These are phyloP conservation scores for Canavalia gladiata DNA, from an alignment of 306 rosid species.

Conservation along the genomic window DNA sequence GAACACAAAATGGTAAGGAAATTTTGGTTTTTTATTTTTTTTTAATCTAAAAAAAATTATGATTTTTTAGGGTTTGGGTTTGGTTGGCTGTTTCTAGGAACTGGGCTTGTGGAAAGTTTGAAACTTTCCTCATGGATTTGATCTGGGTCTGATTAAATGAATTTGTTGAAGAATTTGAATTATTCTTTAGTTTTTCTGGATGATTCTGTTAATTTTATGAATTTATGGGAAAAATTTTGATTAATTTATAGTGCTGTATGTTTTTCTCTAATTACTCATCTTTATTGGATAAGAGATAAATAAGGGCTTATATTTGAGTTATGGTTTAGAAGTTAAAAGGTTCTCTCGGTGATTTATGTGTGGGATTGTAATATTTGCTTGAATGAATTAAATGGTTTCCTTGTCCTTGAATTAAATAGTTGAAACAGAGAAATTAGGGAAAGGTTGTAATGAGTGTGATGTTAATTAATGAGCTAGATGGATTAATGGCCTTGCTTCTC, in stretches of 20 bases:
- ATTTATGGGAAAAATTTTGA: neutral
- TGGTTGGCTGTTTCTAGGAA: neutral
- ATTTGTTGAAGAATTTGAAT: conserved; percentile 9
- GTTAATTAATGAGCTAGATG: conserved; percentile 16
- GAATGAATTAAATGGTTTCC: neutral
- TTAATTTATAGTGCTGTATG: conserved; percentile 10
- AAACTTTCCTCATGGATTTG: conserved; percentile 22
- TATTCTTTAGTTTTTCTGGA: neutral
- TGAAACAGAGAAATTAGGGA: conserved; percentile 24
- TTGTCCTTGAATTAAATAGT: neutral
- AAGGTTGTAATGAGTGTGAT: neutral
- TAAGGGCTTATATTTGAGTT: neutral
- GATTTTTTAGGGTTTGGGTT: neutral
- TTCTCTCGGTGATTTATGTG: neutral
- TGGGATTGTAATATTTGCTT: neutral
- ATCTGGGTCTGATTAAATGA: conserved; percentile 35
- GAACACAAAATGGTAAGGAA: conserved; percentile 76
- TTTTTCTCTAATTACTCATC: neutral
- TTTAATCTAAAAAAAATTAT: neutral
- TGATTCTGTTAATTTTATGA: conserved; percentile 24
- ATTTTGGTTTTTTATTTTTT: neutral
- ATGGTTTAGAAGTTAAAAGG: conserved; percentile 26
- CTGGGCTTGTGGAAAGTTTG: conserved; percentile 43
- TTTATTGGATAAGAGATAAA: neutral
- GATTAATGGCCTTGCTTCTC: neutral